Conservation (phyloP, 1,284 basidiomycete genomes). For the Ceratobasidium papillatum region DNA sequence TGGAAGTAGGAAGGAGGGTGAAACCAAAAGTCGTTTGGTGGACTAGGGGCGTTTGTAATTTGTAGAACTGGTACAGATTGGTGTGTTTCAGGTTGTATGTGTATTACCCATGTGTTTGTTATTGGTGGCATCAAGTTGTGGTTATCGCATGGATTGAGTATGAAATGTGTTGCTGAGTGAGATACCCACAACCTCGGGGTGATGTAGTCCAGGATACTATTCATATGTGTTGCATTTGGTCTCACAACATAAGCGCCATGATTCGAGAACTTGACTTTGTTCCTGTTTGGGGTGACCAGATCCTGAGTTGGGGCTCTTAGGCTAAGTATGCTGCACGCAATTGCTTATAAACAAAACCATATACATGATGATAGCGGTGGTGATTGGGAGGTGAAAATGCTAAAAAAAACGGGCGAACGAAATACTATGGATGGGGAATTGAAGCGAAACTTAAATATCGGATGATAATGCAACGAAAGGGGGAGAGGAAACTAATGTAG, state of each 20-base stretch:
- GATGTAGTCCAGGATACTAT: too few relatives aligned
- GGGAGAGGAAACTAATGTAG: too few relatives aligned
- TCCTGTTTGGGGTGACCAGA: too few relatives aligned
- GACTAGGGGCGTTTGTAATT: slow-evolving; percentile 11
- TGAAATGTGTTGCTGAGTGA: neutral
- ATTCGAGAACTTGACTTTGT: too few relatives aligned
- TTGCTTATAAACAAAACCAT: too few relatives aligned
- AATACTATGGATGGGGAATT: neutral
- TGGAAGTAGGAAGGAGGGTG: neutral
- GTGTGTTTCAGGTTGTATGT: neutral
- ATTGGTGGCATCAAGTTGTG: neutral
- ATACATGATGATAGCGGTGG: neutral
- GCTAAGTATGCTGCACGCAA: too few relatives aligned
- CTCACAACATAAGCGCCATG: too few relatives aligned
- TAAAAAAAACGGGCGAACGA: neutral
- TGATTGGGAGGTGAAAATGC: neutral
- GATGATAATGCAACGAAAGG: too few relatives aligned
- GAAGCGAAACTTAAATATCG: too few relatives aligned
- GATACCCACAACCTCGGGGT: neutral
- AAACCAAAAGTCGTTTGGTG: neutral
- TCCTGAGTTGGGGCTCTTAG: too few relatives aligned
- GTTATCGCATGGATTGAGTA: neutral
- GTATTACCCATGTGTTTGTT: slow-evolving; percentile 18
- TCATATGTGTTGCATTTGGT: too few relatives aligned
- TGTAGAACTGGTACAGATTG: neutral